Evolutionary conservation across 495 filamentous ascomycete genomes (phyloP), one percentile per base, ranked within the genome.

Genomic region (Astrocystis sublimbata): DNA sequence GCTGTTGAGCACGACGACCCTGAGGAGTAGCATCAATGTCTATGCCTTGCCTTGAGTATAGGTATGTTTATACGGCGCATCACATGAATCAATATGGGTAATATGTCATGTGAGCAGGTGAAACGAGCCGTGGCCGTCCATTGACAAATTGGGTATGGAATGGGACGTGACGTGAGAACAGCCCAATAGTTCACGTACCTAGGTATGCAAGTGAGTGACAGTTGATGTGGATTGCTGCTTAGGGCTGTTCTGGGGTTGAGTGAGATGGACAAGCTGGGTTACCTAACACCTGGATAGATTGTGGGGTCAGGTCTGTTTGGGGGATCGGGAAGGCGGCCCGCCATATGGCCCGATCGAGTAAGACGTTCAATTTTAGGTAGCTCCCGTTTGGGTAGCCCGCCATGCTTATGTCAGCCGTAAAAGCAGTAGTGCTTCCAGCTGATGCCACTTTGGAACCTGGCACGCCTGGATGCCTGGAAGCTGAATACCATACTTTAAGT

Each of bases 241-340:
- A 30, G 19, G n/a, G 41, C 36, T 15, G 36, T 9, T 55, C 19
- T 38, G 21, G 38, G 54, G 12, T n/a, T 5, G 38, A 36, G 36
- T 4, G 36, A 42, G 54, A 36, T 43, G 54, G 45, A 45, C 45
- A 43, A 46, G 30, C 28, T 59, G 40, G n/a, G n/a, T n/a, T n/a
- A n/a, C n/a, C n/a, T n/a, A n/a, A n/a, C n/a, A n/a, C n/a, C n/a
- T n/a, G n/a, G n/a, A 38, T 31, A 28, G 50, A 38, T 10, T 36
- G 21, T 49, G 43, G 43, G 56, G 31, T 21, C 23, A 6, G 56
- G 31, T 21, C 23, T 7, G 30, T 13, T 6, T 49, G 12, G 45
- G 9, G 21, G 40, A 6, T 43, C 60, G 60, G 60, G 47, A 62
- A 41, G 38, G 51, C 60, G 60, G 60, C 60, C 60, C 60, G 60